Base-by-base conservation (phyloP, 345 rosid genomes). In the Aethionema arabicum region DNA sequence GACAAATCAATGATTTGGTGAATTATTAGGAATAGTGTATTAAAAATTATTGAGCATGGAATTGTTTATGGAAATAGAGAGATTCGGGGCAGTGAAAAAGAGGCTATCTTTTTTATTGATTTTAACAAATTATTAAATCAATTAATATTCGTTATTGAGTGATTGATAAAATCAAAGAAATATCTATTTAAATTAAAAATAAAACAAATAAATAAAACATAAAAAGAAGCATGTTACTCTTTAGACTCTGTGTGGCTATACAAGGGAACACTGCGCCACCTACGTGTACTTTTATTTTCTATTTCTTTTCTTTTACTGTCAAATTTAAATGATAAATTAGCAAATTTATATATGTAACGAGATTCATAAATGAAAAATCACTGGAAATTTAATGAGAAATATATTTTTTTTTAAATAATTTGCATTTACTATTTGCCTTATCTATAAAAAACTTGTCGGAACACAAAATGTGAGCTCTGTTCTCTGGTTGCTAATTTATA, bases 221-320 rank as follows among this genome's bases (percentile, higher is more conserved):
- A 56, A n/a, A 46, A 54, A 56, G 46, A 51, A 45, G 67, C 67
- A 59, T 71, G 79, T 67, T 67, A 73, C 65, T 62, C 77, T 52
- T 51, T 47, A 11, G 49, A 52, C 61, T 55, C 48, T 53, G 62
- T 78, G 82, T 70, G 83, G 67, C 66, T 38, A 38, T 66, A 59
- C n/a, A 54, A 65, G 83, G 85, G 82, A 75, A 76, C 84, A 79
- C 68, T 51, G 80, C 86, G 85, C 87, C 87, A 79, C 84, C 82
- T 78, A 65, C 56, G 49, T 48, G 55, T 65, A 69, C 78, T 63
- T 69, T 72, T 66, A 40, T 40, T 58, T 45, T 45, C 41, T 57
- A 50, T 52, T 65, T 42, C 51, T 31, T 65, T 59, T 15, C 46
- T 59, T 65, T 54, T 44, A 65, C 56, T 40, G 33, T 54, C 32